Evolutionary conservation across 169 alveolate genomes (phyloP).

Genomic region (Eimeria maxima): DNA sequence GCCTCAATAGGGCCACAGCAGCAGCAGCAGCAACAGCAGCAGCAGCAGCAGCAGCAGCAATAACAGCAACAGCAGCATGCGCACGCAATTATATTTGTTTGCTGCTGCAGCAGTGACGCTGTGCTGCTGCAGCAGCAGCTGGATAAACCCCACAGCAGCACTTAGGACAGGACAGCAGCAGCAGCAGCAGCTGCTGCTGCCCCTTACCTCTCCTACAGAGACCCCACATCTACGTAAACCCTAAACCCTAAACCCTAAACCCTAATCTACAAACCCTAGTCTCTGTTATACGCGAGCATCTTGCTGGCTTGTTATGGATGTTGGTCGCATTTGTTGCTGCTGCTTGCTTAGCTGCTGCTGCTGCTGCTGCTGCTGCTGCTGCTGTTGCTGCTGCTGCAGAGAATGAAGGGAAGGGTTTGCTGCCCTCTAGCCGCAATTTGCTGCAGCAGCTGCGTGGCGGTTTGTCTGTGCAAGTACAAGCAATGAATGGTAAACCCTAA

Average conservation of each 20-base stretch:
- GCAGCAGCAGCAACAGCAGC: conserved; percentile 13
- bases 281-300: neutral
- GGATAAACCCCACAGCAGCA: neutral
- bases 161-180: neutral
- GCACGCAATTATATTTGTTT: no score
- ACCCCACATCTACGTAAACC: conserved; percentile 15
- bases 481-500: conserved; percentile 11
- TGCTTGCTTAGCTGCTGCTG: conserved; percentile 3
- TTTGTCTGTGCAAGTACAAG: conserved; percentile 18
- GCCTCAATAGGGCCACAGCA: neutral
- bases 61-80: neutral
- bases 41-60: conserved; percentile 38
- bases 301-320: neutral
- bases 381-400: conserved; percentile 42
- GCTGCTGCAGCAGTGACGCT: conserved; percentile 7
- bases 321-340: neutral
- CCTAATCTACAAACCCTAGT: neutral
- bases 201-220: neutral
- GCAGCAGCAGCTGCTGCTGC: conserved; percentile 31
- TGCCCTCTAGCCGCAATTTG: conserved; percentile 24
- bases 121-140: conserved; percentile 9
- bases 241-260: conserved; percentile 25
- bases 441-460: conserved; percentile 50
- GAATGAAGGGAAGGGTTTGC: neutral
- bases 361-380: conserved; percentile 15